Evolutionary conservation across 2,329 filamentous ascomycete species (phyloP), one percentile per base, ranked within the genome.

Genomic region (Fusarium multiceps): DNA sequence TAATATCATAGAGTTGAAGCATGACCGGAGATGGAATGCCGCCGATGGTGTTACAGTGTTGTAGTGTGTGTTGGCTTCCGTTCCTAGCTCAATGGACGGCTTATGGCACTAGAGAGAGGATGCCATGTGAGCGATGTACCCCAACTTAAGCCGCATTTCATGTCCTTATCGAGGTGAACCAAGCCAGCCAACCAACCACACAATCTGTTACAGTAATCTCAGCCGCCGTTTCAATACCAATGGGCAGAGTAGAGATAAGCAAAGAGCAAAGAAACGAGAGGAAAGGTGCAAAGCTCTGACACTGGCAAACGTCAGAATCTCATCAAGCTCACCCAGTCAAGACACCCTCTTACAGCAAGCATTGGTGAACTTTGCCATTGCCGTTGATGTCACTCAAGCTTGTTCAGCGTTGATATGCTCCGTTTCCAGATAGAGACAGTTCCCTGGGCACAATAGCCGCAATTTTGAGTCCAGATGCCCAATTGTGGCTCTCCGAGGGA

Each of bases 41-140:
- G 68, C 40, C 16, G 30, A 56, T 56, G 58, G 43, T 63, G 62
- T 62, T 43, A 47, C 34, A 48, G 27, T 63, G 25, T 49, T 20
- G 63, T 37, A 59, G 30, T 48, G 48, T 42, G 41, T 58, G 60
- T 53, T 60, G 63, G 63, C 42, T 66, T 66, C 61, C 61, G 58
- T 59, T 59, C 42, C 50, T 63, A 55, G 64, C 30, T 63, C 51
- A 48, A 55, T 63, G 48, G 28, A 63, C 42, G 45, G 51, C 37
- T 67, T 23, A 63, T 53, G 49, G 54, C 58, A 63, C 67, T 70
- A 70, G 55, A 66, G 11, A 28, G 55, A 68, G 56, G 58, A 64
- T 70, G 67, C 67, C 67, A 70, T 70, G 66, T 70, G 58, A 70
- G 67, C 58, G 27, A 63, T 41, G 57, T 40, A 51, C 27, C 37